These are phyloP conservation scores for Rhizoclosmatium globosum DNA, from an alignment of 192 early-diverging fungal genomes.

Conservation along the genomic window DNA sequence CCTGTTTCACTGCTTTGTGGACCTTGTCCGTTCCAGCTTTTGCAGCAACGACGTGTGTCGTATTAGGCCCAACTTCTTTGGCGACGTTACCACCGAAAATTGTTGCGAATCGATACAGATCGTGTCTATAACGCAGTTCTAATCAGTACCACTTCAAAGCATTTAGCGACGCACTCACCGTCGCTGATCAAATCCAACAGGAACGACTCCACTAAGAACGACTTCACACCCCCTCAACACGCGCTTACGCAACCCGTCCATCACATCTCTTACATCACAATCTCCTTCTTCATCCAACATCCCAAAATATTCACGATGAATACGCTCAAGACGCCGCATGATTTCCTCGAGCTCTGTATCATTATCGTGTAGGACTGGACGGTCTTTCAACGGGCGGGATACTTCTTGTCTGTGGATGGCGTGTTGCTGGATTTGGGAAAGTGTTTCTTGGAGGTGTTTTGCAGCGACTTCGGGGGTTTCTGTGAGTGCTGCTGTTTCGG, in stretches of 20 bases:
- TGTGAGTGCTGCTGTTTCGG: background rate
- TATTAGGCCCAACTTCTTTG: constrained; percentile 60
- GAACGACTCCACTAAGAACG: constrained; percentile 86
- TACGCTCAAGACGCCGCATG: constrained; percentile 63
- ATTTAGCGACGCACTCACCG: constrained; percentile 8
- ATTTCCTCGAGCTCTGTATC: constrained; percentile 55
- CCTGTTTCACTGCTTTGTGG: constrained; percentile 60
- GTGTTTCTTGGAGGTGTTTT: constrained; percentile 6
- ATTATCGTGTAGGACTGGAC: constrained; percentile 41
- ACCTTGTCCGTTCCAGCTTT: constrained; percentile 88
- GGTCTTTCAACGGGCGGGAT: background rate
- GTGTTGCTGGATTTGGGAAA: background rate
- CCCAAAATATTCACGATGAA: constrained; percentile 78
- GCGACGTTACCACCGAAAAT: constrained; percentile 86
- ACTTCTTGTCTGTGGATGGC: constrained; percentile 16
- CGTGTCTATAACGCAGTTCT: constrained; percentile 48
- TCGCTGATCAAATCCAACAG: constrained; percentile 59
- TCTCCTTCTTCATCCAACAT: constrained; percentile 40
- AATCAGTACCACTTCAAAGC: too few species aligned
- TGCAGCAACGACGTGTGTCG: constrained; percentile 89
- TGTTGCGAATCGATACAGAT: constrained; percentile 82
- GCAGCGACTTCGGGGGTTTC: background rate
- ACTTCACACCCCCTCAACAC: constrained; percentile 76
- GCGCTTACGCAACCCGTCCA: constrained; percentile 64
- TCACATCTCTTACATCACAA: constrained; percentile 58